Conservation (phyloP, 371 early-diverging fungal species). For the Funneliformis caledonium region DNA sequence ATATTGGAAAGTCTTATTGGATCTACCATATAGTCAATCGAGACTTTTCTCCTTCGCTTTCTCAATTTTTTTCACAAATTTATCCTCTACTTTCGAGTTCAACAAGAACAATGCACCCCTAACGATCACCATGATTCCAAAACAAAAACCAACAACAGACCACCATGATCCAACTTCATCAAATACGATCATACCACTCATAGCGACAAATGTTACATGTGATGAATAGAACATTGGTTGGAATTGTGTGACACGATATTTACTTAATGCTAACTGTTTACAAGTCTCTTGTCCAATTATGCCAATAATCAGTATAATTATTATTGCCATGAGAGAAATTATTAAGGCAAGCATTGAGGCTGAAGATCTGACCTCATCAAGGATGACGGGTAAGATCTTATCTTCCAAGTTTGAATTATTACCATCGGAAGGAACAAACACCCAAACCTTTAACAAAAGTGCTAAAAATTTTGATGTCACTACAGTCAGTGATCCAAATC, state of each 20-base stretch:
- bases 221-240: conserved; percentile 42
- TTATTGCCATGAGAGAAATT: conserved; percentile 3
- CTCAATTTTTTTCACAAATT: neutral
- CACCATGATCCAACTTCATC: conserved; percentile 25
- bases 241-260: conserved; percentile 37
- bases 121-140: conserved; percentile 10
- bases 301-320: conserved; percentile 2
- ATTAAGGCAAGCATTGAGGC: conserved; percentile 5
- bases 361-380: neutral
- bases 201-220: conserved; percentile 40
- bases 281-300: conserved; percentile 38
- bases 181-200: conserved; percentile 32
- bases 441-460: conserved; percentile 34
- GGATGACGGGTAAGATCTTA: neutral
- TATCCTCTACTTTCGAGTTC: neutral
- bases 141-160: conserved; percentile 13
- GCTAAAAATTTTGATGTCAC: conserved; percentile 39
- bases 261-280: conserved; percentile 37
- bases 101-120: conserved; percentile 8
- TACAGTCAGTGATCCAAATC: conserved; percentile 40
- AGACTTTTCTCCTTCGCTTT: conserved; percentile 10
- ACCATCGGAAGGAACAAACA: neutral
- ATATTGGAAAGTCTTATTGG: neutral
- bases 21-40: conserved; percentile 30
- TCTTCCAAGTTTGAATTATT: neutral